A percentile compares a stretch with the other conserved stretches of the same genome.
These are phyloP conservation scores for Cystobasidium tubakii DNA, from an alignment of 768 basidiomycete species.

Conservation along the genomic window DNA sequence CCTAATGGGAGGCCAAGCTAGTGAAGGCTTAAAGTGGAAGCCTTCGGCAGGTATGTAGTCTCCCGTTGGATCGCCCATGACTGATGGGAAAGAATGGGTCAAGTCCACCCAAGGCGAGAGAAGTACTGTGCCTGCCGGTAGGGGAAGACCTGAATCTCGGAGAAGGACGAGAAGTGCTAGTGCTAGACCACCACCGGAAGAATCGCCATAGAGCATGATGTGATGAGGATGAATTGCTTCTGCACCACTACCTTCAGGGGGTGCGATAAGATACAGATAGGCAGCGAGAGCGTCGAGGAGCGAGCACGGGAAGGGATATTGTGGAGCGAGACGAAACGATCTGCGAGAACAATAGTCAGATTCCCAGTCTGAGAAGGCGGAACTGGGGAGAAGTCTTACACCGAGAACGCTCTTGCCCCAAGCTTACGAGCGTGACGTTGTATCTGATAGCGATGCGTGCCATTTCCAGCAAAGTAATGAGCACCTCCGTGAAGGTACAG, in stretches of 20 bases:
- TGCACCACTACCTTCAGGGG: slow-evolving; percentile 67
- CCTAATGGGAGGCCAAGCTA: slow-evolving; percentile 44
- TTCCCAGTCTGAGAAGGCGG: too few relatives aligned
- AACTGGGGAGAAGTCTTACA: too few relatives aligned
- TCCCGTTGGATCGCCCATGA: slow-evolving; percentile 74
- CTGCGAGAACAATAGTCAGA: slow-evolving; percentile 42
- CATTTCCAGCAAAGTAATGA: slow-evolving; percentile 49
- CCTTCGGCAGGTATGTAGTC: slow-evolving; percentile 50
- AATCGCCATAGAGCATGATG: slow-evolving; percentile 83
- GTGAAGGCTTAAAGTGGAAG: slow-evolving; percentile 45
- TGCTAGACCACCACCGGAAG: slow-evolving; percentile 82
- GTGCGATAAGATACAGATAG: slow-evolving; percentile 83
- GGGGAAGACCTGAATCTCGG: slow-evolving; percentile 72
- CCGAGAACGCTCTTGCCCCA: slow-evolving; percentile 60
- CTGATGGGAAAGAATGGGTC: slow-evolving; percentile 90
- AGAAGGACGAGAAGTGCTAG: slow-evolving; percentile 75
- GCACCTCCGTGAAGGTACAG: slow-evolving; percentile 52
- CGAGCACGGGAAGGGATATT: slow-evolving; percentile 79
- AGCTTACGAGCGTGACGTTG: slow-evolving; percentile 86
- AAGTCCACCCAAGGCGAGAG: slow-evolving; percentile 86
- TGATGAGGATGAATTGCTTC: slow-evolving; percentile 69
- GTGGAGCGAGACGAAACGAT: slow-evolving; percentile 69
- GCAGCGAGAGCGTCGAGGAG: slow-evolving; percentile 82
- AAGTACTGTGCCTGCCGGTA: slow-evolving; percentile 78
- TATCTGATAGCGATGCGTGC: slow-evolving; percentile 56